Base-by-base conservation (phyloP, 345 rosid genomes). In the Populus alba region DNA sequence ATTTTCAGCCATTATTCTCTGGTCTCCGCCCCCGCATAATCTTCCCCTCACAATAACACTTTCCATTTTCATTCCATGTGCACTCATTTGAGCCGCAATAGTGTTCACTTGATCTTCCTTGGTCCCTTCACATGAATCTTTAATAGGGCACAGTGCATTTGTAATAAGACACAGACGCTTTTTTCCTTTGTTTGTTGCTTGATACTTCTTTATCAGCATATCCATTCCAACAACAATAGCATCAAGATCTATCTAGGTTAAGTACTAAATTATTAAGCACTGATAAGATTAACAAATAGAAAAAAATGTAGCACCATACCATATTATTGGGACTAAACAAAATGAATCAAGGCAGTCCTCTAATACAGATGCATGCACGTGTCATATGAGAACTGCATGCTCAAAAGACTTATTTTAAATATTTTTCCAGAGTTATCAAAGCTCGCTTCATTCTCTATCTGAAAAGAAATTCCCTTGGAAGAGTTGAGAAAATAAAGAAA, bases 191-290 rank as follows among this genome's bases (percentile, higher is more conserved):
- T 84, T 78, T n/a, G 86, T 70, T 62, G 41, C 61, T 71, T 86
- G 85, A 81, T 91, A 96, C 76, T 74, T 88, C 81, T 96, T 96
- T 71, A 96, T 93, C 83, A 96, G 81, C 92, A 94, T 89, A 84
- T 93, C 99, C 92, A 96, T 89, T 75, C 98, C 99, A 81, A 94
- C 97, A 83, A 92, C 89, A 73, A 96, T 71, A 75, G 95, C 97
- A 88, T 94, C 99, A 86, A 94, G 88, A 90, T 89, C 98, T 96
- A 84, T 62, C 22, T 33, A 80, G 83, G 93, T 90, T 84, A 95
- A 91, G 94, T 89, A 62, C 61, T 72, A 38, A 73, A 72, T 15
- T 31, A 57, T 39, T 53, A 59, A 55, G 49, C 55, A 73, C 35
- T 22, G 31, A 73, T 43, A 59, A 66, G 55, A 16, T 25, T 18